These are phyloP conservation scores for Mortierella polycephala DNA, from an alignment of 371 early-diverging fungal genomes.

Conservation along the genomic window DNA sequence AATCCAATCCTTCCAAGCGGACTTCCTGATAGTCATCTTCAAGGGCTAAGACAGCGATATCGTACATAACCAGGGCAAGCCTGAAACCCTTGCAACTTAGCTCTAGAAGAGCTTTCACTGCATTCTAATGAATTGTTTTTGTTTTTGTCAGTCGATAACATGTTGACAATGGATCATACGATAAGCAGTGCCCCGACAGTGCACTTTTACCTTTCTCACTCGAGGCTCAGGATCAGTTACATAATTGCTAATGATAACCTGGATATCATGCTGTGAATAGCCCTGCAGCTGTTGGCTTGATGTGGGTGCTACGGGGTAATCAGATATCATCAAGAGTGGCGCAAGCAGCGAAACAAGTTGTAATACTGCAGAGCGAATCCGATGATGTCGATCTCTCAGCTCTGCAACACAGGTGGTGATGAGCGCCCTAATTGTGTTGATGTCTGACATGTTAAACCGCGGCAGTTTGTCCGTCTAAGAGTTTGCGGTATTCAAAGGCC, in stretches of 20 bases:
- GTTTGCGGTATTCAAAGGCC: neutral
- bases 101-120: slow-evolving; percentile 62
- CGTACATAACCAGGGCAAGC: slow-evolving; percentile 64
- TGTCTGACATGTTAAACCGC: slow-evolving; percentile 26
- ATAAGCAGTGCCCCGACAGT: neutral
- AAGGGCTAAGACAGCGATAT: slow-evolving; percentile 66
- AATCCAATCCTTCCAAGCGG: slow-evolving; percentile 70
- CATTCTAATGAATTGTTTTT: slow-evolving; percentile 52
- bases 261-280: slow-evolving; percentile 52
- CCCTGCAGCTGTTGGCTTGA: slow-evolving; percentile 2
- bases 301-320: neutral
- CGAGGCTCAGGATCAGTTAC: slow-evolving; percentile 65
- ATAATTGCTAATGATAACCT: slow-evolving; percentile 64
- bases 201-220: slow-evolving; percentile 60
- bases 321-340: slow-evolving; percentile 36
- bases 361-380: slow-evolving; percentile 62
- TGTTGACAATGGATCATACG: neutral
- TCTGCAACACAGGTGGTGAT: slow-evolving; percentile 53
- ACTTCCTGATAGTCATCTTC: slow-evolving; percentile 79
- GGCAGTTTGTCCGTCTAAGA: slow-evolving; percentile 51
- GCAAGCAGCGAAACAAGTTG: slow-evolving; percentile 60
- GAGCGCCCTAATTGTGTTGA: slow-evolving; percentile 38
- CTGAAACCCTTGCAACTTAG: slow-evolving; percentile 64
- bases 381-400: slow-evolving; percentile 62
- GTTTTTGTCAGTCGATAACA: neutral